These are phyloP conservation scores for Penicillium alfredii DNA, from an alignment of 495 filamentous ascomycete species.

Conservation along the genomic window DNA sequence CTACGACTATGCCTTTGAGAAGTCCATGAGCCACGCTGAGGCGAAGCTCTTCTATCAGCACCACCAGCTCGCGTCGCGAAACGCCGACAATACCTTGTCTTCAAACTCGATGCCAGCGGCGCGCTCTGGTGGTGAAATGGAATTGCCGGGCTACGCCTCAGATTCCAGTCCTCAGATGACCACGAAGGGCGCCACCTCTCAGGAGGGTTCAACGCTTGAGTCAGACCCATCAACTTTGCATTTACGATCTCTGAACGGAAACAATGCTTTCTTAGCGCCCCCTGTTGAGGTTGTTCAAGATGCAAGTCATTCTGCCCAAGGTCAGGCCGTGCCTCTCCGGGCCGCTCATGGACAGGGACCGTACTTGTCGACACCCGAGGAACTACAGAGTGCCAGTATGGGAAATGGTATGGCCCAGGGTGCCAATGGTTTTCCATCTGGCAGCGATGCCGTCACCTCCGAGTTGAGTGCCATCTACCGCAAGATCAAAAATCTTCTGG, in stretches of 20 bases:
- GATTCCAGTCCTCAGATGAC: slow-evolving; percentile 7
- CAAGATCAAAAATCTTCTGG: slow-evolving; percentile 76
- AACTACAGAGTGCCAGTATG: slow-evolving; percentile 45
- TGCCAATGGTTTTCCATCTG: slow-evolving; percentile 43
- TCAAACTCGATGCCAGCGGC: slow-evolving; percentile 16
- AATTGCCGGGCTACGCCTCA: slow-evolving; percentile 1
- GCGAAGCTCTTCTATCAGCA: slow-evolving; percentile 93
- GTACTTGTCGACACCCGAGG: slow-evolving; percentile 37
- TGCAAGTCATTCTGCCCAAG: slow-evolving; percentile 38
- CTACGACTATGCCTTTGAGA: slow-evolving; percentile 83
- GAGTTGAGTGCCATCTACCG: slow-evolving; percentile 81
- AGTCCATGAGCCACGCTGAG: slow-evolving; percentile 82
- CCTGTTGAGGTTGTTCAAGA: no score
- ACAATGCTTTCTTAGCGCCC: no score
- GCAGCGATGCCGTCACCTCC: slow-evolving; percentile 64
- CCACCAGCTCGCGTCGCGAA: slow-evolving; percentile 54
- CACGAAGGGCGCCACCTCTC: slow-evolving; percentile 7
- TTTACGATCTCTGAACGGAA: slow-evolving; percentile 1
- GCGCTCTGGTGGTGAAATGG: slow-evolving; percentile 13
- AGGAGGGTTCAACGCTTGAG: slow-evolving; percentile 11
- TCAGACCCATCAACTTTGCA: slow-evolving; percentile 11
- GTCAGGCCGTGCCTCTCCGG: slow-evolving; percentile 38
- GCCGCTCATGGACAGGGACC: slow-evolving; percentile 45
- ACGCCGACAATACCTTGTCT: slow-evolving; percentile 14
- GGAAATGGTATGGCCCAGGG: slow-evolving; percentile 45